phyloP scores from a whole-genome alignment of 2,329 filamentous ascomycete species.

The Phialocephala subalpina region DNA sequence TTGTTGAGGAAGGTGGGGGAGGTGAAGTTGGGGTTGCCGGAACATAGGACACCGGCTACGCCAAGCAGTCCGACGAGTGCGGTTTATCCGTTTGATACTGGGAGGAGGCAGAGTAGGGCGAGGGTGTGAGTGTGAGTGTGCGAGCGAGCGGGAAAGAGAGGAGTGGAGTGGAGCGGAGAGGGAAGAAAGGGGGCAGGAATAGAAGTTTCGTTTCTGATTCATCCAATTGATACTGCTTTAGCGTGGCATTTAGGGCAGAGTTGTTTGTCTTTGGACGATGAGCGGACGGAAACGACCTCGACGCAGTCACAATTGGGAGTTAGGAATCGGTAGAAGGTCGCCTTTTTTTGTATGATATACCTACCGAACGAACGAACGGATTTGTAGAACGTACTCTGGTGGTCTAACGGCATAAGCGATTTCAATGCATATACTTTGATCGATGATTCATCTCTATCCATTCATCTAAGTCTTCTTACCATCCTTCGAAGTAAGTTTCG shows the following conservation, averaged over 20 bases:
- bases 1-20: conserved; percentile 87
- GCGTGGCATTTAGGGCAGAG: conserved; percentile 24
- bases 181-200: background rate
- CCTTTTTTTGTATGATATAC: conserved; percentile 27
- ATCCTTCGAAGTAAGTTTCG: conserved; percentile 10
- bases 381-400: conserved; percentile 18
- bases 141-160: background rate
- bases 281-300: background rate
- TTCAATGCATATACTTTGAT: conserved; percentile 8
- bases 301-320: background rate
- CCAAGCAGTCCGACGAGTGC: conserved; percentile 33
- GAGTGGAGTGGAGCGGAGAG: background rate
- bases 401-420: background rate
- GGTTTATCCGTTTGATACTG: background rate
- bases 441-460: no score
- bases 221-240: conserved; percentile 10
- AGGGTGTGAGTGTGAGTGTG: background rate
- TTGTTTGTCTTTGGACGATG: background rate
- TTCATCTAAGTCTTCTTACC: background rate
- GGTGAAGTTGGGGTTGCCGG: conserved; percentile 60
- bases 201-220: conserved; percentile 12
- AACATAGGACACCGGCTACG: conserved; percentile 19
- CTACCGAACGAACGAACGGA: background rate
- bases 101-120: background rate
- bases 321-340: conserved; percentile 2